A percentile compares a stretch with the other conserved stretches of the same genome.
These are phyloP conservation scores for Fusarium scirpi DNA, from an alignment of 2,329 filamentous ascomycete species.

Conservation along the genomic window DNA sequence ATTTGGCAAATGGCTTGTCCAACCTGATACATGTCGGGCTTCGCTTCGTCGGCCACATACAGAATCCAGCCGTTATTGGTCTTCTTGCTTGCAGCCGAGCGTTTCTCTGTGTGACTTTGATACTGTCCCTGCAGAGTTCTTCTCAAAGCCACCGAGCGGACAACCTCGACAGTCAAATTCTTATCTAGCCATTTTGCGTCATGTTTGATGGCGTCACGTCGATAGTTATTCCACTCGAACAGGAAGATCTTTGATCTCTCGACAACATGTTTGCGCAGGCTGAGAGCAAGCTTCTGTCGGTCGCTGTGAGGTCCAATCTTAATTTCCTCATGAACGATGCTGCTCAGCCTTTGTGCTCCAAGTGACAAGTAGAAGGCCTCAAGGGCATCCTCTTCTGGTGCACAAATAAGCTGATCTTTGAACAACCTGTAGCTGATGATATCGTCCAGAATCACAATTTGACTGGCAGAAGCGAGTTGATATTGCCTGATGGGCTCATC, in stretches of 20 bases:
- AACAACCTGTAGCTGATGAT: constrained; percentile 91
- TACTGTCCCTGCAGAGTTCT: constrained; percentile 79
- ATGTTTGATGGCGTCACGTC: constrained; percentile 82
- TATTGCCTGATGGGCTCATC: constrained; percentile 79
- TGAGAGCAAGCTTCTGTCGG: constrained; percentile 76
- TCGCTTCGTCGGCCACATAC: constrained; percentile 77
- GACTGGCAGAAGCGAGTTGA: constrained; percentile 76
- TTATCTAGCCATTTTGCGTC: constrained; percentile 93
- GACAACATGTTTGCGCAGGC: constrained; percentile 82
- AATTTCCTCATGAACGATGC: constrained; percentile 81
- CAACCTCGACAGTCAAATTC: constrained; percentile 81
- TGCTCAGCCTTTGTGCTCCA: constrained; percentile 81
- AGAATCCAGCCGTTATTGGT: constrained; percentile 70
- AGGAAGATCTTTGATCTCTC: constrained; percentile 92
- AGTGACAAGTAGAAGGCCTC: constrained; percentile 88
- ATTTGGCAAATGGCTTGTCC: constrained; percentile 87
- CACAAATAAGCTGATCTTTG: constrained; percentile 84
- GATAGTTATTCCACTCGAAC: constrained; percentile 78
- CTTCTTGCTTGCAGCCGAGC: constrained; percentile 75
- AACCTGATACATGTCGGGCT: constrained; percentile 90
- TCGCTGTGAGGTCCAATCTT: constrained; percentile 74
- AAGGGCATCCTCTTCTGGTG: constrained; percentile 88
- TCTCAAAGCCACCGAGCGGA: constrained; percentile 81
- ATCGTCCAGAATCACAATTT: constrained; percentile 86
- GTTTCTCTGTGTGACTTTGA: constrained; percentile 78